These are phyloP conservation scores for Nitzschia putrida DNA, from an alignment of 108 stramenopile genomes.

Conservation along the genomic window DNA sequence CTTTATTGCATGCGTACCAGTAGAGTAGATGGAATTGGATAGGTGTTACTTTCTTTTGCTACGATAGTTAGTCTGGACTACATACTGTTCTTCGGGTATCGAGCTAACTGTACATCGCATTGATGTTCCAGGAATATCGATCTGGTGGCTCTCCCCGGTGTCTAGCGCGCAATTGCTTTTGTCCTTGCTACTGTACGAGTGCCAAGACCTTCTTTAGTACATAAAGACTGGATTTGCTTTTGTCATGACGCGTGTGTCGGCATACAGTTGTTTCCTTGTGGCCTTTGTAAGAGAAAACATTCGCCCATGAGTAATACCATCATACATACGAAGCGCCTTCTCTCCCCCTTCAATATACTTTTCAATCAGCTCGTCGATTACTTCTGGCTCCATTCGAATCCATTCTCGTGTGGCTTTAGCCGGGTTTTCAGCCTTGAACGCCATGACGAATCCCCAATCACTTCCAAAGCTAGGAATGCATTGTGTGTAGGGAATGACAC, in stretches of 20 bases:
- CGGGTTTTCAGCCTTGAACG: constrained; percentile 35
- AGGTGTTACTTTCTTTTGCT: constrained; percentile 8
- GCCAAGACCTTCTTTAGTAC: too few species aligned
- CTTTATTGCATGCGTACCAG: too few species aligned
- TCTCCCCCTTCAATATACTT: constrained; percentile 48
- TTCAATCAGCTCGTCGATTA: constrained; percentile 51
- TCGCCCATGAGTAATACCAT: constrained; percentile 71
- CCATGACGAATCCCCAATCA: constrained; percentile 92
- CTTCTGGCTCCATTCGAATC: constrained; percentile 9
- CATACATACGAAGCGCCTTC: constrained; percentile 69
- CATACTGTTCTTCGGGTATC: too few species aligned
- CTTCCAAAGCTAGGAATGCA: constrained; percentile 85
- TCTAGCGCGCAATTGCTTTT: too few species aligned
- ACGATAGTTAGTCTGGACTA: constrained; percentile 40
- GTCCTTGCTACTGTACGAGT: too few species aligned
- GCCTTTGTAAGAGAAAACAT: constrained; percentile 85
- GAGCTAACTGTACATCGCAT: too few species aligned
- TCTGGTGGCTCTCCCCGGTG: too few species aligned
- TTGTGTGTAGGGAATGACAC: constrained; percentile 75
- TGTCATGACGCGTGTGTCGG: constrained; percentile 75
- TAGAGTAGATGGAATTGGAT: too few species aligned
- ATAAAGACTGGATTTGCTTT: too few species aligned
- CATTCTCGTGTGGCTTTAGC: constrained; percentile 11
- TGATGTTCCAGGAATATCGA: too few species aligned
- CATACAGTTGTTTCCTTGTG: constrained; percentile 63